A percentile compares a stretch with the other conserved stretches of the same genome.
Conservation (phyloP, 805 yeast species). For the Candida qinlingensis region DNA sequence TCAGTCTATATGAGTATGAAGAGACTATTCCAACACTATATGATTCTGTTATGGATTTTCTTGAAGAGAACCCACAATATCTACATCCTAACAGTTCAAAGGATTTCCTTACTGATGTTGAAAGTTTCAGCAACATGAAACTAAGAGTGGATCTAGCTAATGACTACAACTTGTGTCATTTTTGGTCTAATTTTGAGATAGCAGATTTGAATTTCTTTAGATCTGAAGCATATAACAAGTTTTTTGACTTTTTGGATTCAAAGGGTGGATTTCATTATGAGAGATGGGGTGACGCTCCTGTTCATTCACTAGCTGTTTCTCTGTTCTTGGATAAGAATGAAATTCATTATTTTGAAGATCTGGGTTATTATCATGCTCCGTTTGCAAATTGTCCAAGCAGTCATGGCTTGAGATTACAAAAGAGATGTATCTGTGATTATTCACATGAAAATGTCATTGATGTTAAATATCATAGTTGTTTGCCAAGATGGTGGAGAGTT, state of each 20-base stretch:
- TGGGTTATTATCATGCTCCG: slow-evolving; percentile 76
- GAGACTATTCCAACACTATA: slow-evolving; percentile 86
- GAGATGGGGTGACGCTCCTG: slow-evolving; percentile 96
- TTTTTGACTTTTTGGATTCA: slow-evolving; percentile 57
- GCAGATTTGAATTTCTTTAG: slow-evolving; percentile 69
- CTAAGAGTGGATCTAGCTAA: slow-evolving; percentile 31
- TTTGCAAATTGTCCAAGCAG: slow-evolving; percentile 59
- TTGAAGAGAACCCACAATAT: slow-evolving; percentile 51
- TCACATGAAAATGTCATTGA: slow-evolving; percentile 38
- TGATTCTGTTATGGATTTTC: slow-evolving; percentile 62
- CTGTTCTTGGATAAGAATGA: slow-evolving; percentile 53
- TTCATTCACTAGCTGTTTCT: slow-evolving; percentile 68
- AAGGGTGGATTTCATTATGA: slow-evolving; percentile 80
- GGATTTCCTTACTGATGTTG: slow-evolving; percentile 49
- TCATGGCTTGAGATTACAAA: slow-evolving; percentile 40
- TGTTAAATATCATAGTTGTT: slow-evolving; percentile 49
- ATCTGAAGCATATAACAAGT: slow-evolving; percentile 53
- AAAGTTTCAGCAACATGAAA: slow-evolving; percentile 30
- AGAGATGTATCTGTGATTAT: slow-evolving; percentile 60
- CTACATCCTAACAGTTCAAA: slow-evolving; percentile 61
- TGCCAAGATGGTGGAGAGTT: slow-evolving; percentile 76
- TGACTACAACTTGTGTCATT: slow-evolving; percentile 77
- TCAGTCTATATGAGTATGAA: slow-evolving; percentile 74
- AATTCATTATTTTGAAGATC: slow-evolving; percentile 72
- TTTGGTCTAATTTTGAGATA: slow-evolving; percentile 84